Evolutionary conservation across 2,329 filamentous ascomycete species (phyloP).

Genomic region (Arthroderma sp.): DNA sequence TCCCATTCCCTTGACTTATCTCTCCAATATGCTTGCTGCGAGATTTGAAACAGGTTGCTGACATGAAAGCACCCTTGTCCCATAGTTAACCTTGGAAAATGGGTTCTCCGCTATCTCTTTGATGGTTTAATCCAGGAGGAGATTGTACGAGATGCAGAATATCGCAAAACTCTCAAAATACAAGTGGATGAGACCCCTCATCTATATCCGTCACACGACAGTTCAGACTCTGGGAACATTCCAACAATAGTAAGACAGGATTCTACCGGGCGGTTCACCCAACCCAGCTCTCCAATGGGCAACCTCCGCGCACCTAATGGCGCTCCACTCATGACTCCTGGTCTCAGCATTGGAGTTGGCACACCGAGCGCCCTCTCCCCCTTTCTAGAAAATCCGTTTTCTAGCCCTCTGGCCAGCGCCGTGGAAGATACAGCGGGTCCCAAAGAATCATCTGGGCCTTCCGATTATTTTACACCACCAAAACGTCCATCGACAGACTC

Average conservation of each 20-base stretch:
- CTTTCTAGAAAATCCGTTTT: slow-evolving; percentile 16
- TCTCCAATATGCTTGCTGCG: not conserved
- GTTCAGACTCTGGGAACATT: slow-evolving; percentile 17
- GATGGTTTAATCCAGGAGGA: slow-evolving; percentile 81
- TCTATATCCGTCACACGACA: too few species aligned
- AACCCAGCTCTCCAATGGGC: slow-evolving; percentile 17
- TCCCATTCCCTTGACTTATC: too few species aligned
- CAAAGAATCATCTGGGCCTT: not conserved
- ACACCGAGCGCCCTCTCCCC: slow-evolving; percentile 40
- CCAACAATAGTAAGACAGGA: slow-evolving; percentile 21
- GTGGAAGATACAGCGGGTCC: slow-evolving; percentile 16
- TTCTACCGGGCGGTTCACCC: not conserved
- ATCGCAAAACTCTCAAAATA: slow-evolving; percentile 56
- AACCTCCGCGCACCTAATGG: slow-evolving; percentile 53
- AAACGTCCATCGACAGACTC: slow-evolving; percentile 15
- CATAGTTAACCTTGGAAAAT: slow-evolving; percentile 86
- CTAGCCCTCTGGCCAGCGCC: slow-evolving; percentile 23
- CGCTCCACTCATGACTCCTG: slow-evolving; percentile 55
- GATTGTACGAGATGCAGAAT: slow-evolving; percentile 62
- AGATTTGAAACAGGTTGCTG: slow-evolving; percentile 1
- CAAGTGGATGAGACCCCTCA: slow-evolving; percentile 38
- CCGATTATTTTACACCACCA: slow-evolving; percentile 9
- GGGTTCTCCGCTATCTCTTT: slow-evolving; percentile 88
- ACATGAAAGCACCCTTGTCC: not conserved
- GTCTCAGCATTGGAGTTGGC: slow-evolving; percentile 63